These are phyloP conservation scores for Rauvolfia tetraphylla DNA, from an alignment of 257 asterid genomes.

Conservation along the genomic window DNA sequence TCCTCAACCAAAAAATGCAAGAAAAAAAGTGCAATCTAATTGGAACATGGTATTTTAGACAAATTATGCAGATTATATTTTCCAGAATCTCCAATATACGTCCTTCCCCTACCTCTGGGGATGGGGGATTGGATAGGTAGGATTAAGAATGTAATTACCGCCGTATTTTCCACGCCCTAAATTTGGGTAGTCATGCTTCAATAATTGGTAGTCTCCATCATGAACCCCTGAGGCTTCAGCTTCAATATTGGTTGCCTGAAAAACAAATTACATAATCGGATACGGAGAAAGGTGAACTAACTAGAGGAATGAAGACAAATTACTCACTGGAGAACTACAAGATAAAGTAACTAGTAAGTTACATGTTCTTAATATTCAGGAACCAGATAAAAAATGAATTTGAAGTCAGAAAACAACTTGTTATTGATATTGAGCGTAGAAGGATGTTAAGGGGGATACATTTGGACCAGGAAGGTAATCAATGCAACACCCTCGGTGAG, in stretches of 20 bases:
- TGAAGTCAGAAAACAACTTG: neutral
- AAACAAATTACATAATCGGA: slow-evolving; percentile 17
- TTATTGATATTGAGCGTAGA: neutral
- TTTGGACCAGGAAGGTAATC: neutral
- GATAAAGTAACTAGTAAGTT: neutral
- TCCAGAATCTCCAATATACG: neutral
- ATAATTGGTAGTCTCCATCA: slow-evolving; percentile 65
- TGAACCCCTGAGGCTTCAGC: slow-evolving; percentile 68
- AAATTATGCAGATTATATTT: neutral
- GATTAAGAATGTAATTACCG: slow-evolving; percentile 38
- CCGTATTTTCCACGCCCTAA: slow-evolving; percentile 55
- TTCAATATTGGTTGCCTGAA: slow-evolving; percentile 75
- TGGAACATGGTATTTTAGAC: neutral
- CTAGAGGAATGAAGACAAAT: neutral
- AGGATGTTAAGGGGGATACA: neutral
- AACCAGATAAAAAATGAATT: neutral
- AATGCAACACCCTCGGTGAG: neutral
- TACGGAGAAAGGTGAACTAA: neutral
- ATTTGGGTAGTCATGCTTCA: slow-evolving; percentile 58
- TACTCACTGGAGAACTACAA: neutral
- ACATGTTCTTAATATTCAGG: neutral
- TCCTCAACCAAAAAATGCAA: too few species aligned
- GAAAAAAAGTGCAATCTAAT: neutral
- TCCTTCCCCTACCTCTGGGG: neutral
- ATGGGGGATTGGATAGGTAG: neutral